phyloP scores from a whole-genome alignment of 805 yeast species.

The Teunomyces aglyptinius region DNA sequence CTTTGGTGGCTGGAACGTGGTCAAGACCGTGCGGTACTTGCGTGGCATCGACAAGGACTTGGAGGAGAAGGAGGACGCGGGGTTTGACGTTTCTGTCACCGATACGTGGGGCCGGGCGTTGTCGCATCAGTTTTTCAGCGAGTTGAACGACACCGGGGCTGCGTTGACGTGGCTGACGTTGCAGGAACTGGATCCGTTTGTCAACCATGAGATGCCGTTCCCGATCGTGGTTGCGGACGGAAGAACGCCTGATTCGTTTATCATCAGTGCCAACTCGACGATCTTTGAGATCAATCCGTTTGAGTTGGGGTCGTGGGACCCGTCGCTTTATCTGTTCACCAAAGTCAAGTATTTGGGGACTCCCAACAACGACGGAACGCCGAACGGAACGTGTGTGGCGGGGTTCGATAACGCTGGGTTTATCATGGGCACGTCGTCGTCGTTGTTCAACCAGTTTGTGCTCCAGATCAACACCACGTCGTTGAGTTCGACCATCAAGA shows the following conservation, averaged over 20 bases:
- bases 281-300: slow-evolving; percentile 25
- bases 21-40: slow-evolving; percentile 59
- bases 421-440: slow-evolving; percentile 24
- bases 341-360: slow-evolving; percentile 26
- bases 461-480: slow-evolving; percentile 16
- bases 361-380: slow-evolving; percentile 15
- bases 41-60: slow-evolving; percentile 27
- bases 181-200: slow-evolving; percentile 18
- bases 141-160: slow-evolving; percentile 24
- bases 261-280: slow-evolving; percentile 26
- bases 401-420: slow-evolving; percentile 29
- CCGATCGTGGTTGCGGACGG: slow-evolving; percentile 28
- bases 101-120: slow-evolving; percentile 46
- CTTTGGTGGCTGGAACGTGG: slow-evolving; percentile 57
- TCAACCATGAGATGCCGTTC: slow-evolving; percentile 25
- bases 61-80: slow-evolving; percentile 34
- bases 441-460: slow-evolving; percentile 24
- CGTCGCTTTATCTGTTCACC: slow-evolving; percentile 21
- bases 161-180: slow-evolving; percentile 23
- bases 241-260: slow-evolving; percentile 20
- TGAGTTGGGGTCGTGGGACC: slow-evolving; percentile 30
- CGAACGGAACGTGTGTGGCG: slow-evolving; percentile 18
- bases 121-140: slow-evolving; percentile 37
- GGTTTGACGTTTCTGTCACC: slow-evolving; percentile 36
- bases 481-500: slow-evolving; percentile 16